phyloP scores from a whole-genome alignment of 2,329 filamentous ascomycete genomes.

The Talaromyces sp. region DNA sequence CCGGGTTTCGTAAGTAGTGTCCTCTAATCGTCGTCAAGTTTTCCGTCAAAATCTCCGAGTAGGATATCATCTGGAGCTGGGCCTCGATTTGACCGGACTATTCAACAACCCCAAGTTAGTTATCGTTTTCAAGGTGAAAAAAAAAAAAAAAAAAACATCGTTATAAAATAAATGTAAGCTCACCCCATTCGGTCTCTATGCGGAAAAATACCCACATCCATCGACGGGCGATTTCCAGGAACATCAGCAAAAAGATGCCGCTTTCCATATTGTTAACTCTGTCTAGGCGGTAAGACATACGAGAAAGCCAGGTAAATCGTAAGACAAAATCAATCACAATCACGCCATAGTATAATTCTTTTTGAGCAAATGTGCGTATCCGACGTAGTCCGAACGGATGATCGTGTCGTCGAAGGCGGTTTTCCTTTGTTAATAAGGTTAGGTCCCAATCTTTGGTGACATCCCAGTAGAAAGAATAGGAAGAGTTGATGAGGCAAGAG shows the following conservation, averaged over 20 bases:
- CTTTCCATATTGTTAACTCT: slow-evolving; percentile 82
- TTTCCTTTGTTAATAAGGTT: slow-evolving; percentile 63
- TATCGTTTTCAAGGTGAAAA: background rate
- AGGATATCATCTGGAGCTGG: slow-evolving; percentile 64
- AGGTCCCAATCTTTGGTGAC: slow-evolving; percentile 95
- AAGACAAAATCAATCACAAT: slow-evolving; percentile 73
- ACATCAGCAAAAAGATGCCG: slow-evolving; percentile 80
- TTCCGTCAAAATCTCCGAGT: slow-evolving; percentile 64
- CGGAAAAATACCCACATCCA: slow-evolving; percentile 98
- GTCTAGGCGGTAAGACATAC: slow-evolving; percentile 74
- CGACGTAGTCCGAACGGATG: slow-evolving; percentile 73
- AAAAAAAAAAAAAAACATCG: no score
- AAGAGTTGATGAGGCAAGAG: slow-evolving; percentile 73
- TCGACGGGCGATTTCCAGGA: slow-evolving; percentile 76
- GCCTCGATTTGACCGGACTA: slow-evolving; percentile 50
- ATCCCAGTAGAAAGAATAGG: slow-evolving; percentile 99
- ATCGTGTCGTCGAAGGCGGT: slow-evolving; percentile 36
- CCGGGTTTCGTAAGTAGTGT: background rate
- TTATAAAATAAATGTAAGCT: no score
- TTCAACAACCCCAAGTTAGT: background rate
- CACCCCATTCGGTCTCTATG: slow-evolving; percentile 87
- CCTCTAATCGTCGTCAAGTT: slow-evolving; percentile 54
- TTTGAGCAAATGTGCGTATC: slow-evolving; percentile 64
- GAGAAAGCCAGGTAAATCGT: slow-evolving; percentile 85
- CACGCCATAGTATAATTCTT: slow-evolving; percentile 73